Conservation (phyloP, 2,329 filamentous ascomycete species). For the Fonsecaea nubica region DNA sequence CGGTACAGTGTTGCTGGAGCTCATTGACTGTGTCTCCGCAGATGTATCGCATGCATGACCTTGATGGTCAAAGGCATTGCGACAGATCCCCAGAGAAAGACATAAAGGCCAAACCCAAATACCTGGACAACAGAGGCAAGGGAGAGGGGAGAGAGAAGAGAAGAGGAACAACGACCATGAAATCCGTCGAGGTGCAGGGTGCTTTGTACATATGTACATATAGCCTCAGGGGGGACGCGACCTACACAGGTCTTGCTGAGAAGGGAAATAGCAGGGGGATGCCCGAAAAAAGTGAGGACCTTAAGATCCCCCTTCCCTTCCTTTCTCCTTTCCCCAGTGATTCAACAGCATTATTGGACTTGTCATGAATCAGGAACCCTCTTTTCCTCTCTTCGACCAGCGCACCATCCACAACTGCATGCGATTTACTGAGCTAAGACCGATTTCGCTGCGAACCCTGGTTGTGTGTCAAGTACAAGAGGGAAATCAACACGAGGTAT, state of each 20-base stretch:
- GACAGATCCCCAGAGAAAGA: not conserved
- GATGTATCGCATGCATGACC: not conserved
- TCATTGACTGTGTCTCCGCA: not conserved
- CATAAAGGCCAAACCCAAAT: not conserved
- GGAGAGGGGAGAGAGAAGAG: not conserved
- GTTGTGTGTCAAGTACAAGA: no score
- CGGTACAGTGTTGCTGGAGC: not conserved
- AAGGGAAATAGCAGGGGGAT: not conserved
- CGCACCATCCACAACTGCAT: no score
- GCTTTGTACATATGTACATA: not conserved
- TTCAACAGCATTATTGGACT: no score
- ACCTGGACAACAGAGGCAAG: not conserved
- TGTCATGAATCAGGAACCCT: not conserved
- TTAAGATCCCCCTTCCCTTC: not conserved
- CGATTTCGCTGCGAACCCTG: no score
- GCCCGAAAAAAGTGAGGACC: conserved; percentile 1
- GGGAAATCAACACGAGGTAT: no score
- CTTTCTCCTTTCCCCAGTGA: no score
- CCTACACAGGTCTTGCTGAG: not conserved
- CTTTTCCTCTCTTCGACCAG: not conserved
- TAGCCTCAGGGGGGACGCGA: not conserved
- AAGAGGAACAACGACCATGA: not conserved
- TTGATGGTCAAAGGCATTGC: not conserved
- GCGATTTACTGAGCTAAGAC: no score
- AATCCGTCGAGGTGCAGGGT: not conserved